Base-by-base conservation (phyloP, 2,329 filamentous ascomycete genomes). In the Sporothrix phasma region DNA sequence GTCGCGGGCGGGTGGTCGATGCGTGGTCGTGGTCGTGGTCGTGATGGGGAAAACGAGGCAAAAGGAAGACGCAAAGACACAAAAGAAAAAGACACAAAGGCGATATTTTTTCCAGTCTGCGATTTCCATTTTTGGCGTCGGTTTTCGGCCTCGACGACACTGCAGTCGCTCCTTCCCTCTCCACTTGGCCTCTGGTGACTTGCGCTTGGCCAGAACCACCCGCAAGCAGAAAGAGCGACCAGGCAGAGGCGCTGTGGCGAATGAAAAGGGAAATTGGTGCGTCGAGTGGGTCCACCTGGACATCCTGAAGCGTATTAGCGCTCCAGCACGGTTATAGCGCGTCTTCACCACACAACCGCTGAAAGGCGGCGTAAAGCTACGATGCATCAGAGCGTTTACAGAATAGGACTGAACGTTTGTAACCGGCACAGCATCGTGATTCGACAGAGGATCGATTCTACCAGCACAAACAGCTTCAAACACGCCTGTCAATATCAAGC, bases 71-170 rank as follows among this genome's bases (percentile, higher is more conserved):
- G 34, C 46, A 49, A 56, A 37, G 49, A 37, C 39, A 34, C 19
- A 54, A 45, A 26, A 54, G 19, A 53, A 53, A 24, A 62, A 29
- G 34, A 45, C 61, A 63, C 49, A 37, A 63, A 46, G 47, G 61
- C 61, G 47, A 41, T 54, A 54, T 39, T 54, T 54, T 56, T 37
- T n/a, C 10, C 31, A 3, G 6, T 24, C 49, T 34, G 26, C 46
- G 26, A 51, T n/a, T 51, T 22, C 37, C 37, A 19, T 24, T 47
- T 51, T 62, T 53, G 31, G 41, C 31, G 29, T 64, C 41, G 22
- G 7, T 19, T 59, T 47, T 37, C 34, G 39, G n/a, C 37, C 59
- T 64, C 39, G 19, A 31, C 17, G 1, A 29, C 24, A 46, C 34
- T 11, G 34, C 17, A n/a, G 41, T 43, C 41, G 41, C 41, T n/a